These are phyloP conservation scores for Cyberlindnera saturnus DNA, from an alignment of 805 yeast genomes.

Conservation along the genomic window DNA sequence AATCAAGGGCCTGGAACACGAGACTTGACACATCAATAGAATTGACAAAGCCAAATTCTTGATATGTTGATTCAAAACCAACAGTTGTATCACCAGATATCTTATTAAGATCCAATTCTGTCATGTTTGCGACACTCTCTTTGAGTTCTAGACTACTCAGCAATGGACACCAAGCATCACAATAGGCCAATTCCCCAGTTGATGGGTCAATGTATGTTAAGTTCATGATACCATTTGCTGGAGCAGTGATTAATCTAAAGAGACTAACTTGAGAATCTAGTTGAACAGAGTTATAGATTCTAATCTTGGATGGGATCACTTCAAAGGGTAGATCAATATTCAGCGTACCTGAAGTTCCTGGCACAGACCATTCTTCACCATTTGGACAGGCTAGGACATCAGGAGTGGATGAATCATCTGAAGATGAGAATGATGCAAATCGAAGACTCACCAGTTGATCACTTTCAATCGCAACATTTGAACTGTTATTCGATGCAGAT, in stretches of 20 bases:
- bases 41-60: constrained; percentile 80
- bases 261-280: constrained; percentile 41
- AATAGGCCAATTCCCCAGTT: constrained; percentile 47
- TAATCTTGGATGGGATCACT: constrained; percentile 61
- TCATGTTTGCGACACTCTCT: constrained; percentile 6
- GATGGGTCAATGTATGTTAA: constrained; percentile 75
- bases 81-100: constrained; percentile 30
- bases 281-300: constrained; percentile 58
- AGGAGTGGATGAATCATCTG: constrained; percentile 26
- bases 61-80: constrained; percentile 41
- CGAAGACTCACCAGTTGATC: constrained; percentile 58
- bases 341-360: constrained; percentile 57
- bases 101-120: constrained; percentile 6
- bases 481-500: constrained; percentile 28
- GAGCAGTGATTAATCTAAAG: constrained; percentile 72
- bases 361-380: constrained; percentile 47
- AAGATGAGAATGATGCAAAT: constrained; percentile 46
- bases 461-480: constrained; percentile 40
- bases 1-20: constrained; percentile 56
- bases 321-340: constrained; percentile 50
- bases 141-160: constrained; percentile 33
- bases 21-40: constrained; percentile 53
- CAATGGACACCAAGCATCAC: constrained; percentile 91
- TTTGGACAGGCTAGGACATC: constrained; percentile 45
- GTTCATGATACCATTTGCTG: constrained; percentile 88